Evolutionary conservation across 345 rosid species (phyloP).

Genomic region (Microcos paniculata): DNA sequence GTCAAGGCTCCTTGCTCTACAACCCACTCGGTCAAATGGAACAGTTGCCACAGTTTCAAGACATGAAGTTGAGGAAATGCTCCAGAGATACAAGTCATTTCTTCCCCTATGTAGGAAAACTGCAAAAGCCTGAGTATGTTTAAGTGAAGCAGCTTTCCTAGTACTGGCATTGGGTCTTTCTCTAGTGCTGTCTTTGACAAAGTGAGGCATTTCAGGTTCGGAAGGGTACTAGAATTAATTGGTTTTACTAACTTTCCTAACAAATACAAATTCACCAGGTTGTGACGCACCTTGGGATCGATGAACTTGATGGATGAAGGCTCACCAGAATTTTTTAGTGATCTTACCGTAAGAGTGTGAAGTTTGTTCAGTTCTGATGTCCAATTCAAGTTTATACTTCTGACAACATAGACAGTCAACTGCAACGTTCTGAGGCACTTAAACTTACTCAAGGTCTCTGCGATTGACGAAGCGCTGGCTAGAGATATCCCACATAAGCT

Average conservation of each 20-base stretch:
- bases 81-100: slow-evolving; percentile 9
- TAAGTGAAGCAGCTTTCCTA: slow-evolving; percentile 26
- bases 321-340: neutral
- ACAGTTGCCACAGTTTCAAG: slow-evolving; percentile 38
- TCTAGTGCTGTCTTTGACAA: slow-evolving; percentile 22
- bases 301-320: slow-evolving; percentile 4
- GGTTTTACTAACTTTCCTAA: slow-evolving; percentile 15
- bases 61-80: slow-evolving; percentile 31
- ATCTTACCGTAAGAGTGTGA: neutral
- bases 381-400: neutral
- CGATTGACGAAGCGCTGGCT: neutral
- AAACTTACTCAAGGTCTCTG: neutral
- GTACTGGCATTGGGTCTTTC: slow-evolving; percentile 27
- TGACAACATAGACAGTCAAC: neutral
- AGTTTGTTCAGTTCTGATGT: neutral
- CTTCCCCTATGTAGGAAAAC: slow-evolving; percentile 25
- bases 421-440: neutral
- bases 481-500: neutral
- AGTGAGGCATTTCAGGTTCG: slow-evolving; percentile 24
- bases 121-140: slow-evolving; percentile 31
- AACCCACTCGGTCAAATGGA: slow-evolving; percentile 2
- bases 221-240: neutral
- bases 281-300: neutral
- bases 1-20: slow-evolving; percentile 26
- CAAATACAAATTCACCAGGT: slow-evolving; percentile 31